These are phyloP conservation scores for Verruconis gallopava DNA, from an alignment of 2,329 filamentous ascomycete genomes.

Conservation along the genomic window DNA sequence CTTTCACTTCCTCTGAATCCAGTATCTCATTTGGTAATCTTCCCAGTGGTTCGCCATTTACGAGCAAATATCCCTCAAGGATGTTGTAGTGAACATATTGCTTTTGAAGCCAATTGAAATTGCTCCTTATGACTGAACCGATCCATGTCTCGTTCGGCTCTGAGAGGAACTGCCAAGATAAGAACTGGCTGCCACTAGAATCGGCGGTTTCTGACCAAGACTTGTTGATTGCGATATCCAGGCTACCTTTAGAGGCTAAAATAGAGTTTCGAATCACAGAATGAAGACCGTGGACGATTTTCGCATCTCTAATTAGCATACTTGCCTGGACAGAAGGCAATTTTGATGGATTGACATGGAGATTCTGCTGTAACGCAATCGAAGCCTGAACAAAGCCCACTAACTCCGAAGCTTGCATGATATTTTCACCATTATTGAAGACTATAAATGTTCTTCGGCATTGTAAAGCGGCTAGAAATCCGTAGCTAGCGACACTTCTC, in stretches of 20 bases:
- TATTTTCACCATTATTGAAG: conserved; percentile 12
- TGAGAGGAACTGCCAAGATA: conserved; percentile 16
- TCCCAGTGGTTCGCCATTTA: conserved; percentile 36
- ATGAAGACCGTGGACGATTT: conserved; percentile 29
- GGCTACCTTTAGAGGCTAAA: conserved; percentile 13
- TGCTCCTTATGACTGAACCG: conserved; percentile 17
- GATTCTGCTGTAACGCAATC: conserved; percentile 35
- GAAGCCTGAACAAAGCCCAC: conserved; percentile 27
- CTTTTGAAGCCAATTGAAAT: conserved; percentile 12
- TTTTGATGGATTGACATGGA: conserved; percentile 23
- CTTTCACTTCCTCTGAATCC: conserved; percentile 28
- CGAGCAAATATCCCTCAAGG: conserved; percentile 34
- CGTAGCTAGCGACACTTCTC: conserved; percentile 30
- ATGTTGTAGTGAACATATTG: conserved; percentile 32
- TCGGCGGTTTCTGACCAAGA: conserved; percentile 30
- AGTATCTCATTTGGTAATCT: conserved; percentile 42
- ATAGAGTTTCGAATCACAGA: conserved; percentile 25
- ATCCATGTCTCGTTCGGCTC: conserved; percentile 22
- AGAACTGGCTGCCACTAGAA: conserved; percentile 12
- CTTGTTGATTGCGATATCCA: conserved; percentile 25
- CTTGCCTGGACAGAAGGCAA: conserved; percentile 24
- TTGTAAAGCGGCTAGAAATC: conserved; percentile 43
- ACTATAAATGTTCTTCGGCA: conserved; percentile 37
- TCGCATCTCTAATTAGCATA: conserved; percentile 35
- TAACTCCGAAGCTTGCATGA: conserved; percentile 9